phyloP scores from a whole-genome alignment of 2,329 filamentous ascomycete species.

The Botryotinia calthae region DNA sequence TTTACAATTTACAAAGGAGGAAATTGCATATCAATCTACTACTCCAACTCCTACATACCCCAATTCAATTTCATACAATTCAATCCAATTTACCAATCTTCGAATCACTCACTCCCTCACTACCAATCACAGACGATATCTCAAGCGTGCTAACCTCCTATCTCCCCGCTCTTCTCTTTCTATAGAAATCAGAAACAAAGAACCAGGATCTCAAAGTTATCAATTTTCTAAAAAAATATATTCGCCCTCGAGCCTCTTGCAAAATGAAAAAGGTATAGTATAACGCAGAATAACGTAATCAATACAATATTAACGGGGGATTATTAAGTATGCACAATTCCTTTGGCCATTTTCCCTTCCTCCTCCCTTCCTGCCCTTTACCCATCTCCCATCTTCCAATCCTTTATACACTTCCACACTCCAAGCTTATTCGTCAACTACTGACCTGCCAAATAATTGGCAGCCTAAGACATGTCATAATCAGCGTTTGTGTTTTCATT shows the following conservation, averaged over 20 bases:
- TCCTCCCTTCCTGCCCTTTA: background rate
- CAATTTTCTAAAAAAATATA: background rate
- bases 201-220: too few relatives aligned
- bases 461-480: background rate
- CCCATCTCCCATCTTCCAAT: background rate
- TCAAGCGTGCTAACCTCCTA: too few relatives aligned
- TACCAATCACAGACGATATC: too few relatives aligned
- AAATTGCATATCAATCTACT: too few relatives aligned
- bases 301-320: background rate
- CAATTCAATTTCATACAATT: too few relatives aligned
- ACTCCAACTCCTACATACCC: too few relatives aligned
- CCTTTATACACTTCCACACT: background rate
- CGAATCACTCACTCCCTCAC: too few relatives aligned
- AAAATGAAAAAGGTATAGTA: background rate
- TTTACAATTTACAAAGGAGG: too few relatives aligned
- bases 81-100: too few relatives aligned
- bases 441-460: conserved; percentile 11
- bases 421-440: background rate
- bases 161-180: too few relatives aligned
- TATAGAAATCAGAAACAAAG: too few relatives aligned
- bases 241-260: background rate
- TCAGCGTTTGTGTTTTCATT: background rate
- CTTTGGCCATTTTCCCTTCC: background rate
- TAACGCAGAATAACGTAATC: conserved; percentile 2
- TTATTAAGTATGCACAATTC: conserved; percentile 14